Base-by-base conservation (phyloP, 2,329 filamentous ascomycete species). In the Phialocephala sp. region DNA sequence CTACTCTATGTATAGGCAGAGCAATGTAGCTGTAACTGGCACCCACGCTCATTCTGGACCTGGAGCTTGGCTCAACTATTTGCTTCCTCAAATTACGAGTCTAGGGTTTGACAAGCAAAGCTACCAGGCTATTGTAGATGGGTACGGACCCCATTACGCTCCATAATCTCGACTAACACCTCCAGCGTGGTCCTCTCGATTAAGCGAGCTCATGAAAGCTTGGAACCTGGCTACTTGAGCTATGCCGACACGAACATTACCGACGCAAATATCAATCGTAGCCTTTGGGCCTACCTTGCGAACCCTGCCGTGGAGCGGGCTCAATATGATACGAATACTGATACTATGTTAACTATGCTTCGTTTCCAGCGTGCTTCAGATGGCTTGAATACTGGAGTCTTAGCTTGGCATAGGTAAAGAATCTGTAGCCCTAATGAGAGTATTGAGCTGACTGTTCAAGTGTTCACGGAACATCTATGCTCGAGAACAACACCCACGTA, bases 31-130 rank as follows among this genome's bases (percentile, higher is more conserved):
- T 36, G 85, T 98, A 22, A 97, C 92, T 0, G 94, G 93, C 63
- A 97, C 94, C 0, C 94, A 98, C 77, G 93, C 91, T 32, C 94
- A 97, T 79, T 89, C 93, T 36, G 94, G 94, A 0, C 94, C 94
- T 0, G 94, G 91, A 2, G 94, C 91, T 6, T 97, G 92, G 92
- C 83, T 95, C 76, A 98, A 97, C 79, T 97, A 97, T 76, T 84
- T 97, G 12, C 83, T 97, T 5, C 94, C 94, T 2, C 94, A 97
- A 76, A 89, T 97, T 69, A 96, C 94, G 0, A 93, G 89, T 73
- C 83, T 91, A 63, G 94, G 94, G 0, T 97, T 97, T 72, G 85
- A 92, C 77, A 87, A 88, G 73, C 91, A 96, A 77, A 94, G 91
- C 73, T 97, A 97, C 74, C 86, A 91, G 71, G 93, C 94, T n/a